Evolutionary conservation across 305 asterid genomes (phyloP).

Genomic region (Ajuga reptans): DNA sequence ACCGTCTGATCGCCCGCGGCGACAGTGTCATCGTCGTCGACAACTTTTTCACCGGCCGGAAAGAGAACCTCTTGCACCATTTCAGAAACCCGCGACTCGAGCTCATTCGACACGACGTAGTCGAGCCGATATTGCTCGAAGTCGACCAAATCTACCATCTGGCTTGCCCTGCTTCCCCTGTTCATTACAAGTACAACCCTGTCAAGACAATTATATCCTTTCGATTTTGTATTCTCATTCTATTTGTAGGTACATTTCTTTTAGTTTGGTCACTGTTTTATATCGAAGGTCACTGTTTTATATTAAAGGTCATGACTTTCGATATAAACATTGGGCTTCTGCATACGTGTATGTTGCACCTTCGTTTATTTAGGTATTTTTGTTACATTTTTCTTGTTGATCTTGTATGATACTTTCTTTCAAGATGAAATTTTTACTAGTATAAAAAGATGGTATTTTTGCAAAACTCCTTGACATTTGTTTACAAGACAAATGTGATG

Average conservation of each 20-base stretch:
- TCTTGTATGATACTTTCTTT: too few species aligned
- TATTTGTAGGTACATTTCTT: neutral
- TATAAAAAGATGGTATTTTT: neutral
- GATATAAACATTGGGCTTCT: too few species aligned
- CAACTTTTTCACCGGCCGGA: constrained; percentile 69
- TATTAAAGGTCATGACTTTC: too few species aligned
- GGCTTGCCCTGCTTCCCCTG: constrained; percentile 96
- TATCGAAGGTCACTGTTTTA: too few species aligned
- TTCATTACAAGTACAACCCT: constrained; percentile 84
- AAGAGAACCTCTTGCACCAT: constrained; percentile 61
- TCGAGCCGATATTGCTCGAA: constrained; percentile 76
- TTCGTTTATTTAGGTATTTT: too few species aligned
- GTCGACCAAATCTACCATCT: constrained; percentile 83
- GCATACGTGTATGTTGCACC: too few species aligned
- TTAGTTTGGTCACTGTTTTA: too few species aligned
- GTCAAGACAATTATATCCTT: constrained; percentile 93
- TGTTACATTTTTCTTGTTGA: too few species aligned
- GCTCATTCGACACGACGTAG: constrained; percentile 74
- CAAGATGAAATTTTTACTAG: too few species aligned
- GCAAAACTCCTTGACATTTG: constrained; percentile 39
- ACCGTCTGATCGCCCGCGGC: constrained; percentile 60
- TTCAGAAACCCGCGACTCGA: constrained; percentile 56
- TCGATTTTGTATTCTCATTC: neutral
- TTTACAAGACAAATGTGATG: constrained; percentile 88
- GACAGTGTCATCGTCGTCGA: constrained; percentile 74